Base-by-base conservation (phyloP, 176 grass and related monocot genomes). In the Triticum timopheevii region DNA sequence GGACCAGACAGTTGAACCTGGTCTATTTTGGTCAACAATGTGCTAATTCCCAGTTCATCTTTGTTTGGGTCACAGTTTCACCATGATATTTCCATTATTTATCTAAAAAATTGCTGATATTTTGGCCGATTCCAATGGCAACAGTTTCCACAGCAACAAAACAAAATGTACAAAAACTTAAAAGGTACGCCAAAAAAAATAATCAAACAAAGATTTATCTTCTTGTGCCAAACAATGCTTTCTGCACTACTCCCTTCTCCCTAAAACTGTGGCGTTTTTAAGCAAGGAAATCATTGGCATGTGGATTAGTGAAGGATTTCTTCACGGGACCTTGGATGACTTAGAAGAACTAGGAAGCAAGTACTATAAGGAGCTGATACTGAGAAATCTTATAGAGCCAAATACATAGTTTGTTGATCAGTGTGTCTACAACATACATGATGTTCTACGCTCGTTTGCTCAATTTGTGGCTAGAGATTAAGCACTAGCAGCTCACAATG, bases 161-260 rank as follows among this genome's bases (percentile, higher is more conserved):
- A 39, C 38, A 39, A 39, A 39, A 39, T 39, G 38, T 39, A 39
- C 38, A 39, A 39, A 39, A 39, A 9, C 38, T 38, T 38, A 1
- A 36, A 36, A 7, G 6, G 36, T 38, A 38, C 36, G 25, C 25
- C 25, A 39, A 39, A 39, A 36, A 36, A 39, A 9, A 9, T 9
- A n/a, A n/a, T 39, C 38, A 9, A 8, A 39, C 8, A 39, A 83
- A 63, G 73, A 88, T 38, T 50, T 88, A 38, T 5, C 9, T 50
- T 40, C 80, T n/a, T 4, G 1, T 82, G 56, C 92, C 13, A 95
- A 90, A 50, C 75, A 66, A 0, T 92, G 93, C 31, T 86, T 95
- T 69, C 11, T 90, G 0, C 70, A 76, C 25, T 88, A 24, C 52
- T 88, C 93, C 0, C 49, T 92, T 13, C 84, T 88, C 11, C 88